Evolutionary conservation across 352 stramenopile genomes (phyloP).

Genomic region (Globisporangium middletonii): DNA sequence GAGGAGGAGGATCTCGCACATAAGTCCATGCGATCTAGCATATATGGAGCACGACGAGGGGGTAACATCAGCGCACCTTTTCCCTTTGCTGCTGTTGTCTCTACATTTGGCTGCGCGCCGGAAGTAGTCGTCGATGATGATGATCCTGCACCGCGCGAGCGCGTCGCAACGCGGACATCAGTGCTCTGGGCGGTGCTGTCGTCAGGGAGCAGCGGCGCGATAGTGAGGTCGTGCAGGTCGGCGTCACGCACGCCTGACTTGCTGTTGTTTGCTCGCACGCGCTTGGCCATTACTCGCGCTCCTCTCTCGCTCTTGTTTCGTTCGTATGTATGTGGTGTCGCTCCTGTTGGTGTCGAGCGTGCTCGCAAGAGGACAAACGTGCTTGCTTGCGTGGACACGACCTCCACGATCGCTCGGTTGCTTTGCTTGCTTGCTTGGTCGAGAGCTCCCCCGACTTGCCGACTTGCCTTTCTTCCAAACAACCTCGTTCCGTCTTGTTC

Average conservation of each 20-base stretch:
- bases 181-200: neutral
- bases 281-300: slow-evolving; percentile 49
- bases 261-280: slow-evolving; percentile 29
- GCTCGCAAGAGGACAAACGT: neutral
- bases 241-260: slow-evolving; percentile 6
- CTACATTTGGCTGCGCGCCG: neutral
- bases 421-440: neutral
- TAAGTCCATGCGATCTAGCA: too few relatives aligned
- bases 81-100: slow-evolving; percentile 3
- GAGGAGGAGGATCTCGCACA: too few relatives aligned
- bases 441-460: neutral
- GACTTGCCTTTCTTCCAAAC: neutral
- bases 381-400: neutral
- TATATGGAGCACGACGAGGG: too few relatives aligned
- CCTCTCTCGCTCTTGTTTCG: slow-evolving; percentile 7
- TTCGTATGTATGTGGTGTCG: slow-evolving; percentile 3
- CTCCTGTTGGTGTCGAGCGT: neutral
- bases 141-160: neutral
- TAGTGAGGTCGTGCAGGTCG: slow-evolving; percentile 11
- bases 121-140: neutral
- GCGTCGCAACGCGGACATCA: slow-evolving; percentile 2
- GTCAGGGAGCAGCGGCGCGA: slow-evolving; percentile 2
- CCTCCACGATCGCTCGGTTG: neutral
- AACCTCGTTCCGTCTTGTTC: slow-evolving; percentile 13
- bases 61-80: too few relatives aligned